Evolutionary conservation across 306 rosid genomes (phyloP), one percentile per base, ranked within the genome.

Genomic region (Comarum palustre): DNA sequence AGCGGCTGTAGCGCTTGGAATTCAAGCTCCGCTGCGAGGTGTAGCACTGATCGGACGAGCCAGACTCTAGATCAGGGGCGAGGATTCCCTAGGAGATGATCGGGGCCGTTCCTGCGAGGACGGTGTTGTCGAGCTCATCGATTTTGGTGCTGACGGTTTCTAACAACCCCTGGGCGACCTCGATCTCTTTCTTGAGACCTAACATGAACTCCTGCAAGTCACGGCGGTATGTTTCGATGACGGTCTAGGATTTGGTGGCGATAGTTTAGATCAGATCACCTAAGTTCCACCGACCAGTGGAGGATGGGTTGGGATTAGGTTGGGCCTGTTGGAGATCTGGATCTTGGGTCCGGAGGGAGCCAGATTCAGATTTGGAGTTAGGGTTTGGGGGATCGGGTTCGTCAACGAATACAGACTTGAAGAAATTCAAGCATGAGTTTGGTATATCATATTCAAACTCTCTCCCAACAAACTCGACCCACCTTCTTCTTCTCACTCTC

Each of bases 191-290:
- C 79, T 78, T 84, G 67, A 92, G 80, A 17, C 96, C 96, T 71
- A 87, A 81, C 31, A 91, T 77, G 76, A 90, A 90, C 78, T 90
- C 98, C 62, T 87, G 81, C 31, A 92, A 84, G 86, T 92, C 98
- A n/a, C 91, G 91, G 43, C 95, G 88, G 84, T 90, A 92, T n/a
- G 93, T 90, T 38, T 92, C 96, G 75, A 92, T 83, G 19, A 92
- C 94, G 3, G 96, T 82, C 77, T 90, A 96, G n/a, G 98, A 92
- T 77, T 70, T 88, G 42, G 84, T 31, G 0, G 90, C 78, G 11
- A 92, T 34, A 69, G 92, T 85, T 83, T 80, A 79, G 68, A 92
- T 68, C 76, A 92, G 83, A 71, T 92, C 98, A 7, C 95, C 96
- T 32, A 92, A 86, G 76, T 84, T 87, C 98, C 98, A 92, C 1